Percentiles rank a stretch among this genome's conserved stretches.
Conservation (phyloP, 2,329 filamentous ascomycete species). For the Ceratocystis cubensis region DNA sequence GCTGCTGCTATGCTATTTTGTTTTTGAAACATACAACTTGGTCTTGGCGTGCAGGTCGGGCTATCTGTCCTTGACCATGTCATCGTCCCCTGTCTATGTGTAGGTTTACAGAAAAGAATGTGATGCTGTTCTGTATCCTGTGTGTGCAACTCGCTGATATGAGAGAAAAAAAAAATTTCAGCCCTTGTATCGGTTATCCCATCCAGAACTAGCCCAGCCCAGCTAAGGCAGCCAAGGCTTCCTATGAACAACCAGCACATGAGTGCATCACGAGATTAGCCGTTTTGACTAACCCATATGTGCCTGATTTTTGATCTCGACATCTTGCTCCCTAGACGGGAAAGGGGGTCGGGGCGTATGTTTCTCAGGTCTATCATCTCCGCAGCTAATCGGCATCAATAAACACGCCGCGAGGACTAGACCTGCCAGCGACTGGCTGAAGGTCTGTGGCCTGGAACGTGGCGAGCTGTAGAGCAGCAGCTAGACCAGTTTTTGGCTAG, state of each 20-base stretch:
- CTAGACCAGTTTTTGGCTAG: not conserved
- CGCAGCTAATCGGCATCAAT: too few species aligned
- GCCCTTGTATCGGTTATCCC: constrained; percentile 1
- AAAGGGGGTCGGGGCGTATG: too few species aligned
- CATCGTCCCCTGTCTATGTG: not conserved
- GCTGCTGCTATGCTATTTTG: not conserved
- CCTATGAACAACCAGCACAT: not conserved
- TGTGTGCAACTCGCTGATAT: not conserved
- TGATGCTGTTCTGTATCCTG: not conserved
- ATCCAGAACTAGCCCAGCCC: not conserved
- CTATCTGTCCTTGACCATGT: not conserved
- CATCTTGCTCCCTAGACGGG: not conserved
- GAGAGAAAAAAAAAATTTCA: constrained; percentile 13
- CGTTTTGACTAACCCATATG: not conserved
- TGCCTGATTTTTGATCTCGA: not conserved
- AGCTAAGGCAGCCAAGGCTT: not conserved
- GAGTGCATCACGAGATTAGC: not conserved
- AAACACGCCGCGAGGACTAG: too few species aligned
- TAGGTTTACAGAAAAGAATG: not conserved
- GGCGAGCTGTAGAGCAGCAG: not conserved
- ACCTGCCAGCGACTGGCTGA: too few species aligned
- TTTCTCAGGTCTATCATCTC: too few species aligned
- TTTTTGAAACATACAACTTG: not conserved
- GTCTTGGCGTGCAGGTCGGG: not conserved
- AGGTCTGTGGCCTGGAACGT: not conserved